Evolutionary conservation across 176 grass and related monocot genomes (phyloP).

Genomic region (Oryza glumipatula): DNA sequence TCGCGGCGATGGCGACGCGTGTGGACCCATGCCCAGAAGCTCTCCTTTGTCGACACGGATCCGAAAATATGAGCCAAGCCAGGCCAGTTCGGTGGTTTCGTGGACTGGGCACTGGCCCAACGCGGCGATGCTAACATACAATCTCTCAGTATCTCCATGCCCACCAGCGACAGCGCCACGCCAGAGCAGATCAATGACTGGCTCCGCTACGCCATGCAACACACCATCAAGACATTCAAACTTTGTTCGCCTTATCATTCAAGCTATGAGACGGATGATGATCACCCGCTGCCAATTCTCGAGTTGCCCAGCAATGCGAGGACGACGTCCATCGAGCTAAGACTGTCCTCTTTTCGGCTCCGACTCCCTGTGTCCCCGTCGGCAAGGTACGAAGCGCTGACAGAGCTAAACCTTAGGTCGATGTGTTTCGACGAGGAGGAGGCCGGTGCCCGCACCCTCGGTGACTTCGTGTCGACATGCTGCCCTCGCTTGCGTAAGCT

Average conservation of each 20-base stretch:
- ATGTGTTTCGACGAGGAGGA: background rate
- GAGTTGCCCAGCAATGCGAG: background rate
- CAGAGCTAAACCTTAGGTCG: background rate
- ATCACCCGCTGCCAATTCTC: background rate
- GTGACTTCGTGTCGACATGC: background rate
- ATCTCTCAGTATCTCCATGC: background rate
- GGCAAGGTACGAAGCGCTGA: background rate
- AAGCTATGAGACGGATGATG: too few relatives aligned
- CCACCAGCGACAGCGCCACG: background rate
- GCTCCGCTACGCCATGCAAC: background rate
- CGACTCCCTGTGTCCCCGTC: background rate
- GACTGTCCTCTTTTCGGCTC: background rate
- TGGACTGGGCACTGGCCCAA: background rate
- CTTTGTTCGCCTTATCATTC: background rate
- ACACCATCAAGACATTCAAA: background rate
- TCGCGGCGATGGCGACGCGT: slow-evolving; percentile 18
- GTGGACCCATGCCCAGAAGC: background rate
- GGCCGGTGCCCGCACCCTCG: background rate
- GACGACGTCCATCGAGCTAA: background rate
- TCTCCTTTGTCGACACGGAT: background rate
- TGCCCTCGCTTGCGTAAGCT: too few relatives aligned
- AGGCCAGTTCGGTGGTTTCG: background rate
- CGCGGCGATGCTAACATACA: background rate
- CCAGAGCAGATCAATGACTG: background rate
- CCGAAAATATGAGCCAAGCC: too few relatives aligned